A percentile compares a stretch with the other conserved stretches of the same genome.
These are phyloP conservation scores for Scalesia atractyloides DNA, from an alignment of 129 eudicot species.

Conservation along the genomic window DNA sequence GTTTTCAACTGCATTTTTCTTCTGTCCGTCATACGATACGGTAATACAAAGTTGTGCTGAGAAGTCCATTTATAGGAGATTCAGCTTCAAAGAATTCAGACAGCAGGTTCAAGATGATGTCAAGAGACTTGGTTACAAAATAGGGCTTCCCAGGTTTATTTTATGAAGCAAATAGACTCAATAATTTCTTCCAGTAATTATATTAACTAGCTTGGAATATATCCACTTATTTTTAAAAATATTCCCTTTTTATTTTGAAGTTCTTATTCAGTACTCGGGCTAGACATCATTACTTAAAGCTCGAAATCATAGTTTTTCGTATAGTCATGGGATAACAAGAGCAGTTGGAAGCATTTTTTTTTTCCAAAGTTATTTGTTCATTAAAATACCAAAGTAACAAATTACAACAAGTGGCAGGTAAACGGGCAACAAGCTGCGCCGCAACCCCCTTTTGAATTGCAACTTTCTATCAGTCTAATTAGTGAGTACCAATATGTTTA, in stretches of 20 bases:
- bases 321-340: not conserved
- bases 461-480: not conserved
- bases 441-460: no score
- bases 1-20: conserved; percentile 79
- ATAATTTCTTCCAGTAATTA: not conserved
- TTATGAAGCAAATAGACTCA: conserved; percentile 15
- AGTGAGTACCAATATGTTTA: conserved; percentile 3
- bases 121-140: conserved; percentile 51
- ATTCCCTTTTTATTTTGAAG: not conserved
- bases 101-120: conserved; percentile 84
- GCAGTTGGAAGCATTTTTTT: not conserved
- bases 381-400: no score
- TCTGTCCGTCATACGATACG: conserved; percentile 74
- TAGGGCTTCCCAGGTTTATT: conserved; percentile 73
- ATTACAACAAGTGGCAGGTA: no score
- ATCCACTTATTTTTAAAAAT: conserved; percentile 21
- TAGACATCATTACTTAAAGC: not conserved
- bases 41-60: conserved; percentile 53
- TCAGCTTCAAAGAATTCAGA: conserved; percentile 73
- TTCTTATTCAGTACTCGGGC: conserved; percentile 5
- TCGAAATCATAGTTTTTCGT: not conserved
- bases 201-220: conserved; percentile 12
- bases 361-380: no score
- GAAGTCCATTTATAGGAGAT: conserved; percentile 54
- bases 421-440: no score